Percentiles rank a stretch among this genome's conserved stretches.
phyloP scores from a whole-genome alignment of 257 asterid species.

The Mentha longifolia region DNA sequence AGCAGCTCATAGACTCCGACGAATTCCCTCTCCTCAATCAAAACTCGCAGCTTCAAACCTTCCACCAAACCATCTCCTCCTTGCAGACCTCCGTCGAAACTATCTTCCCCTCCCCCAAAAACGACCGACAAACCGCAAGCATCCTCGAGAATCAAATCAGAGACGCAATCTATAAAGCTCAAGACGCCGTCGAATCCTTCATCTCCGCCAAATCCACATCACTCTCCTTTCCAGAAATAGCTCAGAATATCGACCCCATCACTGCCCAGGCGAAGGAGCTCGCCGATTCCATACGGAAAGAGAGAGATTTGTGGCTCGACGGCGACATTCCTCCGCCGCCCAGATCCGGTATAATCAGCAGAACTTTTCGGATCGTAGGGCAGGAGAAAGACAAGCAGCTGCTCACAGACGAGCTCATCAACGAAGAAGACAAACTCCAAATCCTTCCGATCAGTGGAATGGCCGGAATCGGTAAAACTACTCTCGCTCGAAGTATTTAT shows the following conservation, averaged over 20 bases:
- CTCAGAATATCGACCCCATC: slow-evolving; percentile 5
- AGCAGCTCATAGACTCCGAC: slow-evolving; percentile 26
- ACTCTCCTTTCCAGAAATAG: slow-evolving; percentile 5
- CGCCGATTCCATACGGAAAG: background rate
- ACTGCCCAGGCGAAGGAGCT: slow-evolving; percentile 7
- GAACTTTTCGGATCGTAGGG: background rate
- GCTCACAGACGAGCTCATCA: background rate
- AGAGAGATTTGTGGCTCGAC: background rate
- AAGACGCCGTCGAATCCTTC: slow-evolving; percentile 35
- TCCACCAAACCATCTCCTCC: slow-evolving; percentile 18
- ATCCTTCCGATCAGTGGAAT: slow-evolving; percentile 37
- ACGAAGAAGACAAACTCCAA: background rate
- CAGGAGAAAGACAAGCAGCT: slow-evolving; percentile 22
- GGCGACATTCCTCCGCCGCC: slow-evolving; percentile 24
- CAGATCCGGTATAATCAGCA: background rate
- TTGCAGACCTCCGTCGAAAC: slow-evolving; percentile 33
- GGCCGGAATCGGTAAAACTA: slow-evolving; percentile 49
- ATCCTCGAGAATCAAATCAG: slow-evolving; percentile 30
- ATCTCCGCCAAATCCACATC: slow-evolving; percentile 21
- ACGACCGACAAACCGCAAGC: background rate
- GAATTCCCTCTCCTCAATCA: slow-evolving; percentile 1
- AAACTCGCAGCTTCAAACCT: slow-evolving; percentile 20
- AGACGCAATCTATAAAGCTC: slow-evolving; percentile 33
- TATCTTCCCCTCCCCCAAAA: slow-evolving; percentile 23
- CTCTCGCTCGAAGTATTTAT: slow-evolving; percentile 43